These are phyloP conservation scores for Solanum clarkiae DNA, from an alignment of 257 asterid species.

Conservation along the genomic window DNA sequence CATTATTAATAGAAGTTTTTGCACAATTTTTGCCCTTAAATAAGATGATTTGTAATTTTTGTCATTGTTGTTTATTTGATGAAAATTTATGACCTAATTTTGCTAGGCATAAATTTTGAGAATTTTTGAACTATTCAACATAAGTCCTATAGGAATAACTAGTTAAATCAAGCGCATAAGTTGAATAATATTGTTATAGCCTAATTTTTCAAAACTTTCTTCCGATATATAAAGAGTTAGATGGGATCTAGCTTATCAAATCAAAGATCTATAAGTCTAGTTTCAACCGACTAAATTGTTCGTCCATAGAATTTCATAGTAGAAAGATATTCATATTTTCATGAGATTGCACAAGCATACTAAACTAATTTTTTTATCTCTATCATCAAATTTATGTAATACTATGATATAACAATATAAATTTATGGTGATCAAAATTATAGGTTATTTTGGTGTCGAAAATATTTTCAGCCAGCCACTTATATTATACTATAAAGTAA, in stretches of 20 bases:
- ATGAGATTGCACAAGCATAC: too few species aligned
- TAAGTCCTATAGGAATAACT: background rate
- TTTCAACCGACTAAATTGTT: too few species aligned
- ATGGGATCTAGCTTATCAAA: too few species aligned
- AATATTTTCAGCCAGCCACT: background rate
- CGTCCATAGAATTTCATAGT: too few species aligned
- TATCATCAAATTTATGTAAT: background rate
- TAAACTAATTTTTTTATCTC: background rate
- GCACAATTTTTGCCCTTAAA: background rate
- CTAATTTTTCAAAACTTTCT: background rate
- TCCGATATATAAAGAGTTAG: too few species aligned
- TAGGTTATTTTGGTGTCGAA: background rate
- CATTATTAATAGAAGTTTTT: background rate
- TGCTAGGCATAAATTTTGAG: background rate
- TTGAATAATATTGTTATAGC: background rate
- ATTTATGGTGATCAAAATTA: background rate
- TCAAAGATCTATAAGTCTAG: too few species aligned
- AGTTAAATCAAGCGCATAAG: background rate
- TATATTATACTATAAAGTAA: background rate
- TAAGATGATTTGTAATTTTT: background rate
- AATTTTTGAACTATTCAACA: background rate
- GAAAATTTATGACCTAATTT: background rate
- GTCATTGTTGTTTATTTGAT: background rate
- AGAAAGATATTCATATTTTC: too few species aligned
- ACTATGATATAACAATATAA: background rate